phyloP scores from a whole-genome alignment of 2,329 filamentous ascomycete species.

The Colletotrichum sp. region DNA sequence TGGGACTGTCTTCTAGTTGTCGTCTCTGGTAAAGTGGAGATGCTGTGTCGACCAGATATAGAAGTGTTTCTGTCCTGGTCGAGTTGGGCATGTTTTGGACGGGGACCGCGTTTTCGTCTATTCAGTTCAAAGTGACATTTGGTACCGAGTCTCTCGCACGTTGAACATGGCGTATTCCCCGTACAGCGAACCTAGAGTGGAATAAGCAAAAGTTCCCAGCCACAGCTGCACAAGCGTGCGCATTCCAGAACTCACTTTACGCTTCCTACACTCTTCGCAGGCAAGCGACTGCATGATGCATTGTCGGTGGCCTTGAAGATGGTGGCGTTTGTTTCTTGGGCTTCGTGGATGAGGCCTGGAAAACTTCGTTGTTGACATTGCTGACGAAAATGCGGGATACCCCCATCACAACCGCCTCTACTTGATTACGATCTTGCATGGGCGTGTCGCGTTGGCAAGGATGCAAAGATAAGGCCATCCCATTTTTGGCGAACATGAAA shows the following conservation, averaged over 20 bases:
- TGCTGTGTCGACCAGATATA: not conserved
- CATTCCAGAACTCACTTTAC: not conserved
- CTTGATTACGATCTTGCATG: not conserved
- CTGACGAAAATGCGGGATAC: not conserved
- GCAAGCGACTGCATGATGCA: not conserved
- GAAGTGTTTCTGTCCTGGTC: not conserved
- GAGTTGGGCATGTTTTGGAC: not conserved
- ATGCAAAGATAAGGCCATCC: not conserved
- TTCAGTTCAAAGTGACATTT: not conserved
- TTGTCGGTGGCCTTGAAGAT: not conserved
- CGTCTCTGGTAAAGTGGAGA: not conserved
- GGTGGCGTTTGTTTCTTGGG: not conserved
- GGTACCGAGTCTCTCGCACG: not conserved
- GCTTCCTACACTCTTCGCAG: not conserved
- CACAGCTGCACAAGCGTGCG: not conserved
- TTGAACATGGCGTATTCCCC: not conserved
- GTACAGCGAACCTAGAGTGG: not conserved
- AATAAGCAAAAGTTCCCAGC: not conserved
- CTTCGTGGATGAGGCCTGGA: not conserved
- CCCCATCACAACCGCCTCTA: not conserved
- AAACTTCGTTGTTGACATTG: not conserved
- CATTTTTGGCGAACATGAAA: not conserved
- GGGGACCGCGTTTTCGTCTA: not conserved
- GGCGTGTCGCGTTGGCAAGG: not conserved
- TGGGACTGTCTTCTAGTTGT: not conserved